A percentile compares a stretch with the other conserved stretches of the same genome.
Evolutionary conservation across 768 basidiomycete species (phyloP).

Genomic region (Pisolithus microcarpus): DNA sequence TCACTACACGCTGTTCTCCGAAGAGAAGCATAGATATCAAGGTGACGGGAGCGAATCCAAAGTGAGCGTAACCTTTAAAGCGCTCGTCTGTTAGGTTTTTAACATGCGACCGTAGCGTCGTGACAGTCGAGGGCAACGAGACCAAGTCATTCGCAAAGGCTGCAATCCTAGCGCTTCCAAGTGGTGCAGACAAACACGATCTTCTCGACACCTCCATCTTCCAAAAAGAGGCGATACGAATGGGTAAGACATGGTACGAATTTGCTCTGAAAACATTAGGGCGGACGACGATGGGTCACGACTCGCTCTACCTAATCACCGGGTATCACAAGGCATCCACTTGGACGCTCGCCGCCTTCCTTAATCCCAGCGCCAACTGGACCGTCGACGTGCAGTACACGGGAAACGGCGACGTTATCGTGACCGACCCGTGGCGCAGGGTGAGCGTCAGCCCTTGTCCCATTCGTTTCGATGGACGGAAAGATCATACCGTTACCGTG

Average conservation of each 20-base stretch:
- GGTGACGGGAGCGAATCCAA: not conserved
- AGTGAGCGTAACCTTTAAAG: not conserved
- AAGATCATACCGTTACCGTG: constrained; percentile 14
- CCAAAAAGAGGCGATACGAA: constrained; percentile 8
- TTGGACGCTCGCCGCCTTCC: constrained; percentile 18
- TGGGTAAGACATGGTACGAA: constrained; percentile 21
- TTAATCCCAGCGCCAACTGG: not conserved
- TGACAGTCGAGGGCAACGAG: not conserved
- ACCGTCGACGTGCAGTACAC: not conserved
- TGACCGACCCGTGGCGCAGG: not conserved
- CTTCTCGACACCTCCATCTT: constrained; percentile 7
- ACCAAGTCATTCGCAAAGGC: constrained; percentile 14
- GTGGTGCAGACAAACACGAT: constrained; percentile 16
- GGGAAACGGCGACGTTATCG: not conserved
- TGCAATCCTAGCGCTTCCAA: constrained; percentile 24
- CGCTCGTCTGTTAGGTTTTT: not conserved
- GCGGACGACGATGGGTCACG: not conserved
- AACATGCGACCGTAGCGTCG: too few relatives aligned
- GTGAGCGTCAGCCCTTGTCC: not conserved
- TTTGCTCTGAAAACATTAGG: constrained; percentile 6
- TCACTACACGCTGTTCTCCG: not conserved
- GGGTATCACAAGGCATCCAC: constrained; percentile 20
- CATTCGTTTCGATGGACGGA: not conserved
- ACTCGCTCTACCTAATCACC: constrained; percentile 22
- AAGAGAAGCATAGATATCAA: not conserved